Evolutionary conservation across 768 basidiomycete genomes (phyloP).

Genomic region (Sporobolomyces pararoseus): DNA sequence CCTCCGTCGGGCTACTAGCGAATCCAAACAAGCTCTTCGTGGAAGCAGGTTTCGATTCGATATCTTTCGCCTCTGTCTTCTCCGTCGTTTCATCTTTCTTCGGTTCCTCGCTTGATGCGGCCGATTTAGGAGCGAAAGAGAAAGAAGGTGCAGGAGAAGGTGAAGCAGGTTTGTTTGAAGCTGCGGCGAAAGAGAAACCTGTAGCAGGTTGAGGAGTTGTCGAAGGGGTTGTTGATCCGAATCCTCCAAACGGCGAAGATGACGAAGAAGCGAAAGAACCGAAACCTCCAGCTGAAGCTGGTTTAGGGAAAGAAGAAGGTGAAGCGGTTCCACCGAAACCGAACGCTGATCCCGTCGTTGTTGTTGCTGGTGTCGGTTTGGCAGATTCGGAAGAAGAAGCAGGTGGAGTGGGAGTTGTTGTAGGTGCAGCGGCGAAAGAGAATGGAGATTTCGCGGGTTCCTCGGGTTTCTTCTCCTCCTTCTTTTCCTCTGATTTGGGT

Average conservation of each 20-base stretch:
- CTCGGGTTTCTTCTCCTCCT: not conserved
- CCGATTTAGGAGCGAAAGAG: slow-evolving; percentile 15
- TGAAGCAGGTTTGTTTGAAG: not conserved
- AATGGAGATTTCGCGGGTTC: slow-evolving; percentile 14
- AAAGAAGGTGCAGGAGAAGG: slow-evolving; percentile 7
- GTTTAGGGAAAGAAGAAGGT: slow-evolving; percentile 11
- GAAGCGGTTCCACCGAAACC: slow-evolving; percentile 8
- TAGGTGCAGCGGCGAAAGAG: slow-evolving; percentile 9
- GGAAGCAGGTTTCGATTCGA: not conserved
- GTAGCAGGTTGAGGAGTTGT: not conserved
- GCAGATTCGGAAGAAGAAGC: not conserved
- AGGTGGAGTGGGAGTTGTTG: not conserved
- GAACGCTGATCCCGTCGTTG: slow-evolving; percentile 11
- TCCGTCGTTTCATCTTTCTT: not conserved
- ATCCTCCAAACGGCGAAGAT: slow-evolving; percentile 1
- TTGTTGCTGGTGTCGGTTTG: not conserved
- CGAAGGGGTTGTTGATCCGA: slow-evolving; percentile 9
- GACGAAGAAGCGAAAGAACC: slow-evolving; percentile 9
- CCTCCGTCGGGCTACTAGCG: slow-evolving; percentile 28
- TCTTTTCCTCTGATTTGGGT: not conserved
- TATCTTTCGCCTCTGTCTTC: not conserved
- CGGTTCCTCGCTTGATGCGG: not conserved
- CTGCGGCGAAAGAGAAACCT: slow-evolving; percentile 16
- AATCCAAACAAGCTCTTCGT: slow-evolving; percentile 39
- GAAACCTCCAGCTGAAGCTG: slow-evolving; percentile 12